phyloP scores from a whole-genome alignment of 106 monocot species.

The Gastrodia elata region DNA sequence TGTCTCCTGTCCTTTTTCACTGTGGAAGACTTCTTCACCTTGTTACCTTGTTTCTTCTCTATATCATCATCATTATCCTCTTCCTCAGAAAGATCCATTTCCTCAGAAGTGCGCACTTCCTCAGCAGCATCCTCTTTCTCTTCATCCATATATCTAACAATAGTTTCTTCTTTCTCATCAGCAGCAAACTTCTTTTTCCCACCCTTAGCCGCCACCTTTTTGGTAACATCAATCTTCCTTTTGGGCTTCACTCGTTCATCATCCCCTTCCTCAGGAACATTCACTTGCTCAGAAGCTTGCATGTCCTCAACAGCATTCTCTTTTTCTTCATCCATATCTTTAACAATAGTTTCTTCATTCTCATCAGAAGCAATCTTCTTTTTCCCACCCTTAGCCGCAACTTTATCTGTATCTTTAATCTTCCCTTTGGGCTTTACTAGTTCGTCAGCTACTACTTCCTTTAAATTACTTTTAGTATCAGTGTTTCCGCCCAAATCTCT shows the following conservation, averaged over 20 bases:
- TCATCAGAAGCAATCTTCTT: not conserved
- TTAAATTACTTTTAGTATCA: not conserved
- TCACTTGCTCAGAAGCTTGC: not conserved
- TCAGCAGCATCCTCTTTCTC: not conserved
- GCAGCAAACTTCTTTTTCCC: not conserved
- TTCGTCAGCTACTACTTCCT: not conserved
- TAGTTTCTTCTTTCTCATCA: not conserved
- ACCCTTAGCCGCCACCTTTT: not conserved
- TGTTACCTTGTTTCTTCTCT: not conserved
- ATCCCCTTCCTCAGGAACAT: not conserved
- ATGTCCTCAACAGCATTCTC: not conserved
- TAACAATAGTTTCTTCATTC: not conserved
- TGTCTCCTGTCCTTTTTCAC: not conserved
- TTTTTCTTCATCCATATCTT: not conserved
- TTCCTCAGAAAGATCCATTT: not conserved
- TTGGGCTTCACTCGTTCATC: not conserved
- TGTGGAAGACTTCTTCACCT: not conserved
- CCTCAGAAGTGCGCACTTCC: not conserved
- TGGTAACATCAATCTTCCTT: not conserved
- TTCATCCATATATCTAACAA: not conserved
- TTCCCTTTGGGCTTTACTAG: not conserved
- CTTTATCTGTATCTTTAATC: not conserved
- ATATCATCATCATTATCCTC: constrained; percentile 2
- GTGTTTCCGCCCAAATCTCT: not conserved
- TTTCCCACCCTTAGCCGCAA: not conserved